Conservation (phyloP, 257 asterid genomes). For the Solanum chmielewskii region DNA sequence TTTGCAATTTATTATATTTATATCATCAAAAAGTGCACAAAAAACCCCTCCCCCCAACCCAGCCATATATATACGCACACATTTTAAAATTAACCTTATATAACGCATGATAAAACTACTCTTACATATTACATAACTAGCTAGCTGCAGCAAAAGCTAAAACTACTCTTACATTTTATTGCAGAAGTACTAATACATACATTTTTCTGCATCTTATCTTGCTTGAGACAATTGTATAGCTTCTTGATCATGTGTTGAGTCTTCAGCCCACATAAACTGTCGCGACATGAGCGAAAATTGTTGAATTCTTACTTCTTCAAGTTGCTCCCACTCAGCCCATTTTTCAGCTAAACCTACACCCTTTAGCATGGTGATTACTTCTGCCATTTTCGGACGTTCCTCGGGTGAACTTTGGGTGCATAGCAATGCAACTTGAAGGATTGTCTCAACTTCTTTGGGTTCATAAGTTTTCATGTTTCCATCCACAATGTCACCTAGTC, state of each 20-base stretch:
- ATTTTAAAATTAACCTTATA: no score
- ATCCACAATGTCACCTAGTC: constrained; percentile 61
- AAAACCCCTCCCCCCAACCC: no score
- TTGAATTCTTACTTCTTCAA: constrained; percentile 43
- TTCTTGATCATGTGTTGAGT: constrained; percentile 65
- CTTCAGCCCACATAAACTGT: constrained; percentile 64
- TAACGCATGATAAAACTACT: neutral
- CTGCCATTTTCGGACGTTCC: constrained; percentile 71
- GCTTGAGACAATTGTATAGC: constrained; percentile 82
- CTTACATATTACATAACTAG: neutral
- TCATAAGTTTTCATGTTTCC: constrained; percentile 36
- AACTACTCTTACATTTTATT: neutral
- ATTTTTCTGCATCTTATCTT: constrained; percentile 17
- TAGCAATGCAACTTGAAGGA: constrained; percentile 76
- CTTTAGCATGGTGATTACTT: constrained; percentile 65
- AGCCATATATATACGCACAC: no score
- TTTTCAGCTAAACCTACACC: constrained; percentile 72
- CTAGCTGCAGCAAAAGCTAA: neutral
- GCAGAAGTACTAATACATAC: neutral
- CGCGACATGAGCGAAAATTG: constrained; percentile 42
- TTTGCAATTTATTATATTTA: no score
- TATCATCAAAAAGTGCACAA: no score
- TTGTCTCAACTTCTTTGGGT: constrained; percentile 47
- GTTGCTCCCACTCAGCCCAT: constrained; percentile 96
- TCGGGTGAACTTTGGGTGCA: constrained; percentile 78